Percentiles rank a stretch among this genome's conserved stretches.
phyloP scores from a whole-genome alignment of 306 rosid genomes.

The Vigna hirtella region DNA sequence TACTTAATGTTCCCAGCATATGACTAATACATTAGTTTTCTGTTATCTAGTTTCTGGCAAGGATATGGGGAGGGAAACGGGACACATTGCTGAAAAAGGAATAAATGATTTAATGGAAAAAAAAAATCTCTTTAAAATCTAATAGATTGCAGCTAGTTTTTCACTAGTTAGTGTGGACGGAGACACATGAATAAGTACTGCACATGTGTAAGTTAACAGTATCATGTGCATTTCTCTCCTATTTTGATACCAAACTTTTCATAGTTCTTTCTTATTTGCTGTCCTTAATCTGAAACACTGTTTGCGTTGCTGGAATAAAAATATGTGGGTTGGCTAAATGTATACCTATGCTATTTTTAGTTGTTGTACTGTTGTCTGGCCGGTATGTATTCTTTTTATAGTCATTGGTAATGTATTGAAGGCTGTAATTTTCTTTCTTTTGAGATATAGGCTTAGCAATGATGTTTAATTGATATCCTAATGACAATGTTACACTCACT shows the following conservation, averaged over 20 bases:
- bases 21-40: slow-evolving; percentile 2
- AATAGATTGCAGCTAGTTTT: background rate
- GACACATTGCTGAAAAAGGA: background rate
- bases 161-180: slow-evolving; percentile 1
- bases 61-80: background rate
- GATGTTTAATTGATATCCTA: background rate
- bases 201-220: slow-evolving; percentile 6
- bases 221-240: background rate
- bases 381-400: background rate
- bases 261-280: background rate
- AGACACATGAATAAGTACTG: background rate
- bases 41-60: background rate
- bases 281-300: background rate
- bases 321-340: slow-evolving; percentile 13
- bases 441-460: background rate
- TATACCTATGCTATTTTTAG: background rate
- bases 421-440: background rate
- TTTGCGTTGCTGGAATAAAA: background rate
- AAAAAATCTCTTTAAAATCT: background rate
- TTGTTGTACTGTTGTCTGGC: slow-evolving; percentile 22
- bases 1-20: slow-evolving; percentile 16
- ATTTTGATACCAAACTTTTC: slow-evolving; percentile 8
- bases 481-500: background rate
- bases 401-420: background rate
- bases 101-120: background rate